phyloP scores from a whole-genome alignment of 441 rosid genomes.

The Kokia cookei region DNA sequence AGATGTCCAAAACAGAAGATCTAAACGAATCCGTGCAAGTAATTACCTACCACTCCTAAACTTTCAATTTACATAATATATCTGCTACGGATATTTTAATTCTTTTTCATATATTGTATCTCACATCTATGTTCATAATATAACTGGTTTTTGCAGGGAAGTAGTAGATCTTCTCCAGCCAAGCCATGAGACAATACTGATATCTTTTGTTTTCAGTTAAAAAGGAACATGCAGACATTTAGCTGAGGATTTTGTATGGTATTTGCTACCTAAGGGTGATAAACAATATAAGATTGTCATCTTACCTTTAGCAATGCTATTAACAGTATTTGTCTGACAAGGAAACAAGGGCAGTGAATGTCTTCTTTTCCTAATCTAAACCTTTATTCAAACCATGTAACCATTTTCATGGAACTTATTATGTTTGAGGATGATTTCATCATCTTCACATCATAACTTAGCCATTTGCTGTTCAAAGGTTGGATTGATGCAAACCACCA shows the following conservation, averaged over 20 bases:
- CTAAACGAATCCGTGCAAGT: slow-evolving; percentile 45
- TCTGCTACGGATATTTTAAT: background rate
- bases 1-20: slow-evolving; percentile 12
- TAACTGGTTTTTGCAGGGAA: background rate
- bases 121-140: background rate
- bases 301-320: background rate
- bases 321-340: background rate
- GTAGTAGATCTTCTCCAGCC: background rate
- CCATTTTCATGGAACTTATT: background rate
- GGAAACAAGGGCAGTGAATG: background rate
- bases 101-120: no score
- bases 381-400: no score
- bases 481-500: slow-evolving; percentile 82
- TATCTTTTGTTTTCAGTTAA: background rate
- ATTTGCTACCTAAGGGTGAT: background rate
- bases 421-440: background rate
- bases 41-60: background rate
- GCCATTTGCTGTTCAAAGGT: slow-evolving; percentile 45
- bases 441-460: slow-evolving; percentile 29
- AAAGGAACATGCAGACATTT: background rate
- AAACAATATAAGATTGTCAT: background rate
- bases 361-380: no score
- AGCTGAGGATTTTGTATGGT: background rate
- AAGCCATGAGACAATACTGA: background rate
- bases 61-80: background rate